Evolutionary conservation across 2,329 filamentous ascomycete genomes (phyloP).

Genomic region (Leptographium lundbergii): DNA sequence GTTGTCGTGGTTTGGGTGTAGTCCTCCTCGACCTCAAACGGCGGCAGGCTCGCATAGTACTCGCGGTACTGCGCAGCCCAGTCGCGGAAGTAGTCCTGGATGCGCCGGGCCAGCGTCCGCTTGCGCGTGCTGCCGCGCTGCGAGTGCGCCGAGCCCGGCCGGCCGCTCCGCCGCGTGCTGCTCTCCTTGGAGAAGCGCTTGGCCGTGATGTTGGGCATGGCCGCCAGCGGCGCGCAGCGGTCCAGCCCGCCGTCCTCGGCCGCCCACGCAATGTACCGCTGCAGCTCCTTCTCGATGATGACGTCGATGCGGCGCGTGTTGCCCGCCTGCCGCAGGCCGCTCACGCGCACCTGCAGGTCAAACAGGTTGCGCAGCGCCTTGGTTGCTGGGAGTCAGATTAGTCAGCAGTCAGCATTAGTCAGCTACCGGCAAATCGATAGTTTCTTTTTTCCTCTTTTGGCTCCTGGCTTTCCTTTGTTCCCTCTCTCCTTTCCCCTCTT

Average conservation of each 20-base stretch:
- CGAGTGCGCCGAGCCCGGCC: background rate
- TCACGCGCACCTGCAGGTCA: constrained; percentile 19
- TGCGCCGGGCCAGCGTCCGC: constrained; percentile 7
- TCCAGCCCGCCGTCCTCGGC: constrained; percentile 18
- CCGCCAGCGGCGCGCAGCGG: constrained; percentile 8
- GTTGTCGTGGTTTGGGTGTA: no score
- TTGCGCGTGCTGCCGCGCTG: background rate
- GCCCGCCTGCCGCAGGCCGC: constrained; percentile 19
- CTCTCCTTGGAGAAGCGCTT: constrained; percentile 7
- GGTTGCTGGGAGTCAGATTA: constrained; percentile 14
- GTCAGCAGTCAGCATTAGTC: background rate
- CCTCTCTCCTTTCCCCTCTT: no score
- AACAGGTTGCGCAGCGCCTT: constrained; percentile 22
- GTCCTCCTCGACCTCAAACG: background rate
- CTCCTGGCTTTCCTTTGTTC: no score
- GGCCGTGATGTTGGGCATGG: constrained; percentile 25
- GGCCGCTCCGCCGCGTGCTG: background rate
- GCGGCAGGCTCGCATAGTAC: constrained; percentile 10
- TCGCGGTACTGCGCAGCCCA: constrained; percentile 10
- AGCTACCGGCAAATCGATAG: no score
- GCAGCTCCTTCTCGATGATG: constrained; percentile 18
- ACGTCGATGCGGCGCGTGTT: constrained; percentile 15
- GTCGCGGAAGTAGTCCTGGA: constrained; percentile 10
- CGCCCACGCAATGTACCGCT: constrained; percentile 21
- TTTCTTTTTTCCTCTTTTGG: no score